A percentile compares a stretch with the other conserved stretches of the same genome.
phyloP scores from a whole-genome alignment of 2,329 filamentous ascomycete species.

The Hypoxylon sp. region DNA sequence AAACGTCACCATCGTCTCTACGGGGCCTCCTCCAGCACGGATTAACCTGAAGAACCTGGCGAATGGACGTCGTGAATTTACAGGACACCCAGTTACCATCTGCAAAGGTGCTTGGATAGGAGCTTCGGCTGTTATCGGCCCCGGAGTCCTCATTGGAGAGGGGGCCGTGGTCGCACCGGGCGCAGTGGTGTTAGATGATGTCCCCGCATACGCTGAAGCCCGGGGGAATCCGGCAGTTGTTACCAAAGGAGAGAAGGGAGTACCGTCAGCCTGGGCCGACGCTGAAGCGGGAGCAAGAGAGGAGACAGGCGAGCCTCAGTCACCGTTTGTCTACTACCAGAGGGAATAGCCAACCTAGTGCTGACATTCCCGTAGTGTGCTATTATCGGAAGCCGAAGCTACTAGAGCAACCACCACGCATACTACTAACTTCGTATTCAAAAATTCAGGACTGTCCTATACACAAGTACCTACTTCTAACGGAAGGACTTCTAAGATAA shows the following conservation, averaged over 20 bases:
- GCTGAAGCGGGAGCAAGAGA: neutral
- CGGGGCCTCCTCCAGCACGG: slow-evolving; percentile 8
- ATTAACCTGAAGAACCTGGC: neutral
- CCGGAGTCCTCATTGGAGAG: slow-evolving; percentile 22
- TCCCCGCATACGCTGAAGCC: slow-evolving; percentile 7
- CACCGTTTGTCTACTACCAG: slow-evolving; percentile 6
- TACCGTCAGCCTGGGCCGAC: neutral
- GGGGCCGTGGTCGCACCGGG: slow-evolving; percentile 7
- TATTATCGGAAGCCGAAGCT: no score
- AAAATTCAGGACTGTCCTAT: no score
- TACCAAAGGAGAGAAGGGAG: neutral
- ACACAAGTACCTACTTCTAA: no score
- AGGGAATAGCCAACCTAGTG: neutral
- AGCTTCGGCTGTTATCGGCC: slow-evolving; percentile 19
- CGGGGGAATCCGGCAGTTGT: slow-evolving; percentile 22
- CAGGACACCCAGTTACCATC: slow-evolving; percentile 6
- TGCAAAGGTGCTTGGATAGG: slow-evolving; percentile 21
- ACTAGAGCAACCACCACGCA: no score
- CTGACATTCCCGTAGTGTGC: neutral
- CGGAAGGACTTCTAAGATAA: neutral
- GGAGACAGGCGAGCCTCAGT: neutral
- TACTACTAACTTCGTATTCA: no score
- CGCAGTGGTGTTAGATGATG: slow-evolving; percentile 20
- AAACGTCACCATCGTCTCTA: slow-evolving; percentile 50
- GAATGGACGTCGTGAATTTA: neutral